Conservation (phyloP, 192 early-diverging fungal genomes). For the Coemansia reversa region DNA sequence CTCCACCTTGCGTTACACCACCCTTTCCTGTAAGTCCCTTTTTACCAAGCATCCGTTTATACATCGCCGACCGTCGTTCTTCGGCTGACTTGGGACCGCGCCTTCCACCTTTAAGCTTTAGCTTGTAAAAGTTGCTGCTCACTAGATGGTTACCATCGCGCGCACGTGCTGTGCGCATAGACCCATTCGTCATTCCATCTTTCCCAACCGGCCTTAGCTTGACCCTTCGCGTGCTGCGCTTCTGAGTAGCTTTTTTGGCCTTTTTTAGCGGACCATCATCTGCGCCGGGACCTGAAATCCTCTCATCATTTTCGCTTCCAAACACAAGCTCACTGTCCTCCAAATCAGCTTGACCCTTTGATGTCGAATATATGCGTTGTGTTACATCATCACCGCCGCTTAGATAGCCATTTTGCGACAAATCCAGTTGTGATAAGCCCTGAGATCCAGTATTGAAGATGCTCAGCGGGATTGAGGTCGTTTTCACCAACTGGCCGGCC, state of each 20-base stretch:
- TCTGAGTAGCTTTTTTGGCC: conserved; percentile 50
- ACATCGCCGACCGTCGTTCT: conserved; percentile 44
- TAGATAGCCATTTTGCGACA: conserved; percentile 12
- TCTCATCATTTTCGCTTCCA: conserved; percentile 19
- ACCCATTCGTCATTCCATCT: conserved; percentile 6
- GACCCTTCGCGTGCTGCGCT: conserved; percentile 51
- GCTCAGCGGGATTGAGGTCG: conserved; percentile 43
- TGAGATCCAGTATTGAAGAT: conserved; percentile 20
- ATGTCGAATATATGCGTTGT: not conserved
- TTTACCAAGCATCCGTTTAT: conserved; percentile 40
- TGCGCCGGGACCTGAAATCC: not conserved
- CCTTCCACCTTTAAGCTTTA: conserved; percentile 28
- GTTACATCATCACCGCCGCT: conserved; percentile 15
- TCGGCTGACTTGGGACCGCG: conserved; percentile 34
- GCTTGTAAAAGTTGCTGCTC: conserved; percentile 53
- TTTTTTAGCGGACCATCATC: not conserved
- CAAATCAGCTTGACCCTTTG: conserved; percentile 3
- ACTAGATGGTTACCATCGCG: conserved; percentile 26
- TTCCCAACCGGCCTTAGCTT: conserved; percentile 43
- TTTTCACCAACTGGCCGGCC: conserved; percentile 36
- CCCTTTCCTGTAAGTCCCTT: not conserved
- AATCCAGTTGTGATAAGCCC: conserved; percentile 3
- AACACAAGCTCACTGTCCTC: conserved; percentile 30
- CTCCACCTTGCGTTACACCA: not conserved
- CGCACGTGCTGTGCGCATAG: conserved; percentile 7